A percentile compares a stretch with the other conserved stretches of the same genome.
Evolutionary conservation across 495 filamentous ascomycete genomes (phyloP).

Genomic region (Polyplosphaeria fusca): DNA sequence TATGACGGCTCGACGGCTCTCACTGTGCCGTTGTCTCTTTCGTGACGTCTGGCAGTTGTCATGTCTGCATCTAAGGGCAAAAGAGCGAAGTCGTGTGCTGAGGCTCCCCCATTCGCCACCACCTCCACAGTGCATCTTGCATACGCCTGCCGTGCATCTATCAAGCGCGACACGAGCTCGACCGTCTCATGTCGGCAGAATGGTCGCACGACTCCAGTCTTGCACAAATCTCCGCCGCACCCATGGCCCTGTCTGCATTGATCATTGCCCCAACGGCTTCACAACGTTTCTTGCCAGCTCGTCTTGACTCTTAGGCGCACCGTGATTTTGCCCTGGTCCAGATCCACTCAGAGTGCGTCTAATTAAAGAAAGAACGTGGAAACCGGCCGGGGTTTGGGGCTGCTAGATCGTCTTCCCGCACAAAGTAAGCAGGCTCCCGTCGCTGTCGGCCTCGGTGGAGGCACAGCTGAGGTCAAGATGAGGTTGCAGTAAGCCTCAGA

Average conservation of each 20-base stretch:
- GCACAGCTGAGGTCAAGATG: slow-evolving; percentile 14
- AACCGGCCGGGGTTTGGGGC: neutral
- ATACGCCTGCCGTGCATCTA: neutral
- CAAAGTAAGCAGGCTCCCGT: neutral
- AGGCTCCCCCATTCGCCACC: neutral
- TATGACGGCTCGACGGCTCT: neutral
- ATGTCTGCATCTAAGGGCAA: neutral
- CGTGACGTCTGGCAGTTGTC: slow-evolving; percentile 7
- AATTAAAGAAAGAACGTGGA: slow-evolving; percentile 5
- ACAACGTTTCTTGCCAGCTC: neutral
- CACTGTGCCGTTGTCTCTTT: neutral
- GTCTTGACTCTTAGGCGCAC: neutral
- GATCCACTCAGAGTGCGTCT: neutral
- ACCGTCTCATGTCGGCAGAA: neutral
- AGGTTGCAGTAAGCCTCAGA: neutral
- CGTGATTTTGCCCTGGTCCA: neutral
- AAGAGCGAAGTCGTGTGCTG: neutral
- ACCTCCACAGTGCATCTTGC: neutral
- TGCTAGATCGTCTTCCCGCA: neutral
- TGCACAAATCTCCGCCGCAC: neutral
- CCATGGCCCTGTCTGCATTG: neutral
- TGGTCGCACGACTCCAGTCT: neutral
- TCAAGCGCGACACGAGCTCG: neutral
- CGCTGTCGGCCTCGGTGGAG: neutral
- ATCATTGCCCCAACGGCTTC: neutral